Evolutionary conservation across 2,329 filamentous ascomycete species (phyloP), one percentile per base, ranked within the genome.

Genomic region (Aspergillus melleus): DNA sequence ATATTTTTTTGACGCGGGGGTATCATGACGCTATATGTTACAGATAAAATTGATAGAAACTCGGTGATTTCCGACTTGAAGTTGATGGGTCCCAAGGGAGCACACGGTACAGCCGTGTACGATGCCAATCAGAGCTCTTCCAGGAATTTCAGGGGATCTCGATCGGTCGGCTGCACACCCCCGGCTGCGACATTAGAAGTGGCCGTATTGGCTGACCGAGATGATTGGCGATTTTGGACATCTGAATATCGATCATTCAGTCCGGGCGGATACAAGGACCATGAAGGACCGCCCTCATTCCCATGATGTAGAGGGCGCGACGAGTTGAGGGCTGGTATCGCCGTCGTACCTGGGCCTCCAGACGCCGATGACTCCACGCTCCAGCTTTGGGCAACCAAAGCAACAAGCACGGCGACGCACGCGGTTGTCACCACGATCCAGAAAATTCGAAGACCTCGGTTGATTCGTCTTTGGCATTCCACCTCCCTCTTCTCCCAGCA

Each of bases 401-500:
- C 72, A 30, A 75, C 53, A 14, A 75, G 50, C 8, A 75, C 32
- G 32, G 75, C 58, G 29, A 76, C 47, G 19, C 73, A 53, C 6
- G 66, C 64, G 6, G 66, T 64, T 12, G 60, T 63, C 20, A 75
- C 59, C 24, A 71, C 62, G 0, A 66, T 67, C 76, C 74, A 79
- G 59, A 77, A 69, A 22, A 80, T 72, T 20, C 75, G 74, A 46
- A 79, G 63, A 49, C 77, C 67, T 54, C 75, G 71, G 47, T 69
- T 74, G 6, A 77, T 68, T 22, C 72, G 71, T 32, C 67, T 71
- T 68, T 79, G 76, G 72, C 74, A 79, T 55, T 80, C 76, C 11
- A 65, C 66, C 58, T 82, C 79, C 57, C 72, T 69, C 52, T 68
- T 68, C 58, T 80, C 78, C 76, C 77, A 80, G 39, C 66, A 68